These are phyloP conservation scores for Thermoascus crustaceus DNA, from an alignment of 2,329 filamentous ascomycete species.

Conservation along the genomic window DNA sequence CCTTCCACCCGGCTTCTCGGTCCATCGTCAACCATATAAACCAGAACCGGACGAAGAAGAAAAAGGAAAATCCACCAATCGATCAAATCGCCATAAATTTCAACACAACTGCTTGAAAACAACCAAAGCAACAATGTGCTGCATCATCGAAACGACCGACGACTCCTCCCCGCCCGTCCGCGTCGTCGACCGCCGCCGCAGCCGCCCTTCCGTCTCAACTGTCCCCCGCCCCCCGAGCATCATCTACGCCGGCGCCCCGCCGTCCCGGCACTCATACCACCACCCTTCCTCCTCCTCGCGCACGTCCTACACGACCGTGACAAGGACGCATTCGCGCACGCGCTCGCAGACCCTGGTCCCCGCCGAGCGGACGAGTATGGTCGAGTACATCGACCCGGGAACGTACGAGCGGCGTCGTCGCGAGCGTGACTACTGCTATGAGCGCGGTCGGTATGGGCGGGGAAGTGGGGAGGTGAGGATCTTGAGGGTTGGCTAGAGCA, in stretches of 20 bases:
- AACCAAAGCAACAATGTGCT: too few species aligned
- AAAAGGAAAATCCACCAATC: too few species aligned
- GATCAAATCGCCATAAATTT: too few species aligned
- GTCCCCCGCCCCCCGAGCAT: not conserved
- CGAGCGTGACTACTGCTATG: too few species aligned
- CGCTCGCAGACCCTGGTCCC: conserved; percentile 6
- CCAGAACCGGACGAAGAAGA: too few species aligned
- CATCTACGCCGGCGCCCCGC: not conserved
- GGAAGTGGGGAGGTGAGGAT: too few species aligned
- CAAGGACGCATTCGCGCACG: conserved; percentile 4
- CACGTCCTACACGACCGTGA: conserved; percentile 7
- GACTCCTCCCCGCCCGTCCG: conserved; percentile 5
- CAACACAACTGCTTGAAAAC: too few species aligned
- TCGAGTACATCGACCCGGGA: not conserved
- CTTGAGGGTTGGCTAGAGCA: too few species aligned
- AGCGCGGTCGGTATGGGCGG: too few species aligned
- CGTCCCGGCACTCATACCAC: not conserved
- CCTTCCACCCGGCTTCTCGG: too few species aligned
- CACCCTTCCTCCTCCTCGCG: conserved; percentile 3
- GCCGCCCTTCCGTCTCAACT: conserved; percentile 1
- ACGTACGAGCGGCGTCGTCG: conserved; percentile 2
- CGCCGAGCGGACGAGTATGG: not conserved
- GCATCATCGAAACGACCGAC: conserved; percentile 3
- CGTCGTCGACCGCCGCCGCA: conserved; percentile 6
- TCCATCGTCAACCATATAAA: too few species aligned